A percentile compares a stretch with the other conserved stretches of the same genome.
phyloP scores from a whole-genome alignment of 306 rosid species.

The Herpetospermum pedunculosum region DNA sequence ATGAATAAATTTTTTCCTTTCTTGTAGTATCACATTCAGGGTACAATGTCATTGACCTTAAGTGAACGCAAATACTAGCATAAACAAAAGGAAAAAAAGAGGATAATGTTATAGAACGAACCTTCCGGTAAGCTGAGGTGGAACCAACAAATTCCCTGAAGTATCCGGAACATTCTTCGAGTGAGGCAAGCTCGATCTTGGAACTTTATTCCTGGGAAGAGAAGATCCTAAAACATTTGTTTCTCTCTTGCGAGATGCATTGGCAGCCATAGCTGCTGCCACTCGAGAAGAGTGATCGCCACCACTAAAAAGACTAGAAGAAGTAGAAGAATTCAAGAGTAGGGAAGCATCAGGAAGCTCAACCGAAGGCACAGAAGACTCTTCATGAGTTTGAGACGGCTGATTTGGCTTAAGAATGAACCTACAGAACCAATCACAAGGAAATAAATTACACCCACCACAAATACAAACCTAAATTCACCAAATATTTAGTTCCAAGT shows the following conservation, averaged over 20 bases:
- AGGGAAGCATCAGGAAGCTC: slow-evolving; percentile 89
- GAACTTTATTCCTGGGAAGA: slow-evolving; percentile 49
- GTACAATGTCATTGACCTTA: neutral
- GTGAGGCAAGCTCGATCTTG: slow-evolving; percentile 50
- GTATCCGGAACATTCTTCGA: slow-evolving; percentile 73
- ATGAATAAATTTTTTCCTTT: neutral
- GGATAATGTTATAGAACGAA: slow-evolving; percentile 16
- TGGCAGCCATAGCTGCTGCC: slow-evolving; percentile 65
- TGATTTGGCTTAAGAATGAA: slow-evolving; percentile 24
- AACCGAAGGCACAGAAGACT: slow-evolving; percentile 21
- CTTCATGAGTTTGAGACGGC: slow-evolving; percentile 20
- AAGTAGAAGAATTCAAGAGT: slow-evolving; percentile 53
- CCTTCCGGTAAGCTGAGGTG: slow-evolving; percentile 98
- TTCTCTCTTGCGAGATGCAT: slow-evolving; percentile 74
- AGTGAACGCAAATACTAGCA: neutral
- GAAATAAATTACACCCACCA: neutral
- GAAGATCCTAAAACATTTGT: slow-evolving; percentile 33
- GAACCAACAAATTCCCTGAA: slow-evolving; percentile 40
- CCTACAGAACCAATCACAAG: slow-evolving; percentile 9
- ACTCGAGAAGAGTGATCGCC: slow-evolving; percentile 61
- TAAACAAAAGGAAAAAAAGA: neutral
- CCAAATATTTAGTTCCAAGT: neutral
- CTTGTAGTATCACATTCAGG: neutral
- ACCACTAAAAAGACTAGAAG: slow-evolving; percentile 32
- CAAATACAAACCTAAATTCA: neutral